Percentiles rank a stretch among this genome's conserved stretches.
Conservation (phyloP, 257 asterid genomes). For the Fraxinus cuspidata region DNA sequence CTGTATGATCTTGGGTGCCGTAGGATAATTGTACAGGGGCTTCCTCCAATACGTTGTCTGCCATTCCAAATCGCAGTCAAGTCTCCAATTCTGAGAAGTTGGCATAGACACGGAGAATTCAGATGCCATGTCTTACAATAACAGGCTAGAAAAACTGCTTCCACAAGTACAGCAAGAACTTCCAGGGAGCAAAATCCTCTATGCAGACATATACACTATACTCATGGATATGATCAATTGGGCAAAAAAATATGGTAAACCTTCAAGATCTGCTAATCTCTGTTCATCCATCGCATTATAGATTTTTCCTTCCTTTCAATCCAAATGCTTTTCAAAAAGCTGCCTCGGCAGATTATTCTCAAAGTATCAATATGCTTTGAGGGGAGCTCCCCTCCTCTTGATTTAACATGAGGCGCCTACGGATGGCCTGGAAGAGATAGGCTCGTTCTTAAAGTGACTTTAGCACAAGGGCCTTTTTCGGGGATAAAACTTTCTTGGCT, state of each 20-base stretch:
- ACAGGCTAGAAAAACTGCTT: slow-evolving; percentile 49
- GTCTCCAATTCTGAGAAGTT: slow-evolving; percentile 42
- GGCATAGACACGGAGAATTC: slow-evolving; percentile 54
- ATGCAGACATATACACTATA: slow-evolving; percentile 55
- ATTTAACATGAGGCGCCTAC: not conserved
- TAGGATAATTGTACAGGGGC: slow-evolving; percentile 53
- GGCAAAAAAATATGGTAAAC: slow-evolving; percentile 60
- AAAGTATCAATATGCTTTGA: not conserved
- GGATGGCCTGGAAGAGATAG: not conserved
- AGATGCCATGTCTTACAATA: slow-evolving; percentile 51
- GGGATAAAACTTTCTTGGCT: not conserved
- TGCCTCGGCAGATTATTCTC: not conserved
- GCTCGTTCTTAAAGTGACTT: not conserved
- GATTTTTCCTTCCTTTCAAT: not conserved
- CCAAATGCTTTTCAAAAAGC: not conserved
- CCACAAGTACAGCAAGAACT: slow-evolving; percentile 39
- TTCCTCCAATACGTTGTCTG: slow-evolving; percentile 78
- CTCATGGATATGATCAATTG: slow-evolving; percentile 49
- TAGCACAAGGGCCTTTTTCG: not conserved
- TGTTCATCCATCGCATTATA: not conserved
- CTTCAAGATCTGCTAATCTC: slow-evolving; percentile 12
- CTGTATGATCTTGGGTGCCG: slow-evolving; percentile 62
- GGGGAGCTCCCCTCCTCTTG: not conserved
- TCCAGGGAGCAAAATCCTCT: slow-evolving; percentile 45
- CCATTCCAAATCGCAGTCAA: slow-evolving; percentile 53